Percentiles rank a stretch among this genome's conserved stretches.
These are phyloP conservation scores for Neltuma alba DNA, from an alignment of 306 rosid species.

Conservation along the genomic window DNA sequence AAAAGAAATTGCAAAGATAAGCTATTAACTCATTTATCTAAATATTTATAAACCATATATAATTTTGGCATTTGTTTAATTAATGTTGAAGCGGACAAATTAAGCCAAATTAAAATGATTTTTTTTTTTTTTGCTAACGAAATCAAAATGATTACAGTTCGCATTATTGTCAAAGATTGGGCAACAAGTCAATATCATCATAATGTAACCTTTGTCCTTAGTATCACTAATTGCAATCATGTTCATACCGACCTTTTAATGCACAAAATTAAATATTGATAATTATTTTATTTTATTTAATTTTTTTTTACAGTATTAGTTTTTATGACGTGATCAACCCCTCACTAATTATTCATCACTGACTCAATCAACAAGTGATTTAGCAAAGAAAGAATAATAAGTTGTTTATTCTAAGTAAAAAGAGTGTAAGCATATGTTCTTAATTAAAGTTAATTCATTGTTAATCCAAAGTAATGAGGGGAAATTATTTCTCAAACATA, in stretches of 20 bases:
- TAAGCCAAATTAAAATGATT: too few species aligned
- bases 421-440: not conserved
- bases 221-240: not conserved
- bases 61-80: not conserved
- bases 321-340: not conserved
- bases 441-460: not conserved
- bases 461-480: not conserved
- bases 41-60: not conserved
- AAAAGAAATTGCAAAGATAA: not conserved
- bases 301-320: not conserved
- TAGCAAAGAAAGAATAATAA: not conserved
- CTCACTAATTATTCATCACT: not conserved
- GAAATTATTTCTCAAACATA: too few species aligned
- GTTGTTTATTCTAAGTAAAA: not conserved
- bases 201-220: not conserved
- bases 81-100: not conserved
- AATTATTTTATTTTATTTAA: not conserved
- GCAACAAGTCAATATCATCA: slow-evolving; percentile 27
- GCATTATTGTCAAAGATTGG: slow-evolving; percentile 36
- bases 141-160: slow-evolving; percentile 21
- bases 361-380: not conserved
- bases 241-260: not conserved
- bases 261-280: not conserved
- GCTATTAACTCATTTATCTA: not conserved
- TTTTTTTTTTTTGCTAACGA: too few species aligned